Percentiles rank a stretch among this genome's conserved stretches.
phyloP scores from a whole-genome alignment of 768 basidiomycete genomes.

The Russula emetica region DNA sequence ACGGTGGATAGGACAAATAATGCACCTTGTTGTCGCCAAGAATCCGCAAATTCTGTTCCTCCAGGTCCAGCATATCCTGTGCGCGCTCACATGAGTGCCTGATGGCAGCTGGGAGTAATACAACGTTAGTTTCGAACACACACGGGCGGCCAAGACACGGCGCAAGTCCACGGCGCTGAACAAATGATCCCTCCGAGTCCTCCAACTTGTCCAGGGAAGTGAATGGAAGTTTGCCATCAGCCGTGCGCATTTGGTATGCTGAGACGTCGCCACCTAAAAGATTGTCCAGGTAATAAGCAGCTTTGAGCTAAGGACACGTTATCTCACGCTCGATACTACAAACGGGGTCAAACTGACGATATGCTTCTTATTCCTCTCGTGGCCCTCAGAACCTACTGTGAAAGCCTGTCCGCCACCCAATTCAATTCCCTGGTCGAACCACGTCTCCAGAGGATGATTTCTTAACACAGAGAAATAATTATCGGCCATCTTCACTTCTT shows the following conservation, averaged over 20 bases:
- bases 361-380: constrained; percentile 52
- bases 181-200: background rate
- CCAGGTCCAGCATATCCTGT: constrained; percentile 43
- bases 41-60: constrained; percentile 34
- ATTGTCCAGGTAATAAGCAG: constrained; percentile 38
- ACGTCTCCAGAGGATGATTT: constrained; percentile 53
- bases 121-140: constrained; percentile 51
- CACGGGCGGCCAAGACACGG: constrained; percentile 46
- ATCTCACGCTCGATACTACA: constrained; percentile 1
- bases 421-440: constrained; percentile 61
- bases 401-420: constrained; percentile 59
- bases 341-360: constrained; percentile 44
- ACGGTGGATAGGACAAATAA: constrained; percentile 46
- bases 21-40: constrained; percentile 38
- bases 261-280: constrained; percentile 24
- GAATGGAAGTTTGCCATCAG: constrained; percentile 25
- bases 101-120: constrained; percentile 38
- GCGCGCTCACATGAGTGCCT: constrained; percentile 31
- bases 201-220: constrained; percentile 11
- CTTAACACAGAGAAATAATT: constrained; percentile 61
- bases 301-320: constrained; percentile 38
- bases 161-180: constrained; percentile 31
- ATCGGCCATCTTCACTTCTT: constrained; percentile 62
- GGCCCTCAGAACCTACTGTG: constrained; percentile 55
- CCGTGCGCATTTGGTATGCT: constrained; percentile 11